A percentile compares a stretch with the other conserved stretches of the same genome.
Conservation (phyloP, 495 filamentous ascomycete species). For the Hypoxylon crocopeplum region DNA sequence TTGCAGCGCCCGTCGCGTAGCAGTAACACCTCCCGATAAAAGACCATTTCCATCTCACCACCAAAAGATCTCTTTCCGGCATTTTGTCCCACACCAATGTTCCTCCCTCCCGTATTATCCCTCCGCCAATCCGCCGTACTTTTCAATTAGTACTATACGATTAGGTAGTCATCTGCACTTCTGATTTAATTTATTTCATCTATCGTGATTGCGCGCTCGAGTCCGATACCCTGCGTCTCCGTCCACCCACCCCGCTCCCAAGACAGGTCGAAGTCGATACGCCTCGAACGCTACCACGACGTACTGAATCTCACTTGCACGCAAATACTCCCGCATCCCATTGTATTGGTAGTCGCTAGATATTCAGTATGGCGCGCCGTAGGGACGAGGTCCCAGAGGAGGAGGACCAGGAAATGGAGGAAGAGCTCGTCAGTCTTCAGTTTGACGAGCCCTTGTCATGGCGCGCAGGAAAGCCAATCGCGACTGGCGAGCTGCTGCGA, state of each 20-base stretch:
- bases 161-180: background rate
- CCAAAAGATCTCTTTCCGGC: background rate
- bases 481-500: conserved; percentile 79
- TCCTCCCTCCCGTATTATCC: conserved; percentile 6
- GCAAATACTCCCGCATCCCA: background rate
- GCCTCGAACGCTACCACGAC: conserved; percentile 5
- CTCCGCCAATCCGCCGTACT: background rate
- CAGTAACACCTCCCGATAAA: conserved; percentile 37
- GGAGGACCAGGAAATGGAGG: conserved; percentile 44
- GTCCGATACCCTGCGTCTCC: background rate
- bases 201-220: conserved; percentile 12
- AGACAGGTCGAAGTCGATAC: conserved; percentile 4
- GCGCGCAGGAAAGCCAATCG: conserved; percentile 89
- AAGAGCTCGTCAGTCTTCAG: conserved; percentile 53
- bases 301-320: background rate
- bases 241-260: conserved; percentile 19
- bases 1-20: conserved; percentile 31
- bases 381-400: conserved; percentile 44
- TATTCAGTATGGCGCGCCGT: conserved; percentile 34
- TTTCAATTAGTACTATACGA: background rate
- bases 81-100: conserved; percentile 33
- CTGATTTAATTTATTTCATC: conserved; percentile 18
- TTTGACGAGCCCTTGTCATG: conserved; percentile 92
- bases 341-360: background rate
- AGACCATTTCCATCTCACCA: conserved; percentile 15